These are phyloP conservation scores for Fusarium piperis DNA, from an alignment of 2,329 filamentous ascomycete species.

Conservation along the genomic window DNA sequence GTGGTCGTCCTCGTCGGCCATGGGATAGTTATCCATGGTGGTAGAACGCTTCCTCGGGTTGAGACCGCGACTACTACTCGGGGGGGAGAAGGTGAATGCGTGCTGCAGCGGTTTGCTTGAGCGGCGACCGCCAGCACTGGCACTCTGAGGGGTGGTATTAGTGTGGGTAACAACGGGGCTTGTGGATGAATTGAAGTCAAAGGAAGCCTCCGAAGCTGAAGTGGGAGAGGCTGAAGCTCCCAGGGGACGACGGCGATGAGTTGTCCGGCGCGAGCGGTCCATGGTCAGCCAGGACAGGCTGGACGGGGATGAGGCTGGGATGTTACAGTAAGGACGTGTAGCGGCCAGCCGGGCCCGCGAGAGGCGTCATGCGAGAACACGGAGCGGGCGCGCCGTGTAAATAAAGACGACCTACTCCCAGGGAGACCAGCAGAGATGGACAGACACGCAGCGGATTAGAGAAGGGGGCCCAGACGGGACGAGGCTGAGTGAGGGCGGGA, in stretches of 20 bases:
- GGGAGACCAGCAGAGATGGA: background rate
- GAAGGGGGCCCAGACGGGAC: slow-evolving; percentile 23
- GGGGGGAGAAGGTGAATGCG: slow-evolving; percentile 51
- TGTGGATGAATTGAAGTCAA: slow-evolving; percentile 44
- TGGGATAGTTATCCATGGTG: slow-evolving; percentile 52
- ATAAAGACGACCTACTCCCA: background rate
- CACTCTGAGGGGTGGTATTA: slow-evolving; percentile 46
- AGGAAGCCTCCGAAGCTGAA: slow-evolving; percentile 45
- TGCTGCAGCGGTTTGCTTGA: slow-evolving; percentile 49
- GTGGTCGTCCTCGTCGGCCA: slow-evolving; percentile 58
- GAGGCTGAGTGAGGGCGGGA: slow-evolving; percentile 31
- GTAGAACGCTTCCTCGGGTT: slow-evolving; percentile 55
- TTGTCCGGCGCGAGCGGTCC: slow-evolving; percentile 52
- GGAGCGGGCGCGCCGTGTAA: slow-evolving; percentile 26
- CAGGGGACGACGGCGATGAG: slow-evolving; percentile 46
- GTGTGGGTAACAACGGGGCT: slow-evolving; percentile 48
- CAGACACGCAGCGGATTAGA: slow-evolving; percentile 12
- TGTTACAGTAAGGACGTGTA: slow-evolving; percentile 43
- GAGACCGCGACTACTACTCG: slow-evolving; percentile 42
- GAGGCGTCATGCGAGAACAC: slow-evolving; percentile 41
- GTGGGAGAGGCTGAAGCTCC: slow-evolving; percentile 48
- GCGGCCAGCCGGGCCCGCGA: slow-evolving; percentile 43
- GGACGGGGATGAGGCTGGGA: slow-evolving; percentile 36
- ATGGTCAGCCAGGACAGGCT: slow-evolving; percentile 46
- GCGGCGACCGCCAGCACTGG: slow-evolving; percentile 44